These are phyloP conservation scores for Mitragyna speciosa DNA, from an alignment of 257 asterid genomes.

Conservation along the genomic window DNA sequence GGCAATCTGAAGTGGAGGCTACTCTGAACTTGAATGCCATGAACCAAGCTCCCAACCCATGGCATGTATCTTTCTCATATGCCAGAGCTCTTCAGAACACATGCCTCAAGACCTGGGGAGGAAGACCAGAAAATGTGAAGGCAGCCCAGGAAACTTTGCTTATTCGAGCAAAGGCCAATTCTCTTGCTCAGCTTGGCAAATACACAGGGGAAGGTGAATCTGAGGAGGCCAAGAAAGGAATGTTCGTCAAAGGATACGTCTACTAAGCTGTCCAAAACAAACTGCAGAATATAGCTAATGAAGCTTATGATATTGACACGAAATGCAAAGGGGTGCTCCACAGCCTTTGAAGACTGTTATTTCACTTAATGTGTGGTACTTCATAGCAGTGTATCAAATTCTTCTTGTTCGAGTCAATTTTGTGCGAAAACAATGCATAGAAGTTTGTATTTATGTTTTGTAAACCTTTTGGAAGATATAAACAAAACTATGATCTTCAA, in stretches of 20 bases:
- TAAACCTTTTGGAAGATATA: background rate
- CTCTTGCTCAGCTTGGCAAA: constrained; percentile 77
- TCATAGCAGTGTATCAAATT: background rate
- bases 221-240: constrained; percentile 68
- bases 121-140: constrained; percentile 61
- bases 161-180: constrained; percentile 60
- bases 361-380: background rate
- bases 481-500: background rate
- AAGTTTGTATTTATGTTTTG: background rate
- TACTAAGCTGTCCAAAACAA: constrained; percentile 35
- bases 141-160: constrained; percentile 67
- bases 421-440: background rate
- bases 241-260: constrained; percentile 62
- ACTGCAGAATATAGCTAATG: constrained; percentile 13
- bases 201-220: constrained; percentile 73
- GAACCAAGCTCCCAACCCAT: constrained; percentile 73
- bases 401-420: constrained; percentile 1
- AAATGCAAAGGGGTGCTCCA: constrained; percentile 9
- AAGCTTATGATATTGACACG: constrained; percentile 32
- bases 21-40: constrained; percentile 70
- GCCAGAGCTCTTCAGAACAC: constrained; percentile 83
- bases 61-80: constrained; percentile 71
- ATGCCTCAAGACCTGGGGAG: constrained; percentile 74
- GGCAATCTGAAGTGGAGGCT: constrained; percentile 79
- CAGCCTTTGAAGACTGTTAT: background rate